Evolutionary conservation across 2,329 filamentous ascomycete genomes (phyloP).

Genomic region (Paecilomyces sp.): DNA sequence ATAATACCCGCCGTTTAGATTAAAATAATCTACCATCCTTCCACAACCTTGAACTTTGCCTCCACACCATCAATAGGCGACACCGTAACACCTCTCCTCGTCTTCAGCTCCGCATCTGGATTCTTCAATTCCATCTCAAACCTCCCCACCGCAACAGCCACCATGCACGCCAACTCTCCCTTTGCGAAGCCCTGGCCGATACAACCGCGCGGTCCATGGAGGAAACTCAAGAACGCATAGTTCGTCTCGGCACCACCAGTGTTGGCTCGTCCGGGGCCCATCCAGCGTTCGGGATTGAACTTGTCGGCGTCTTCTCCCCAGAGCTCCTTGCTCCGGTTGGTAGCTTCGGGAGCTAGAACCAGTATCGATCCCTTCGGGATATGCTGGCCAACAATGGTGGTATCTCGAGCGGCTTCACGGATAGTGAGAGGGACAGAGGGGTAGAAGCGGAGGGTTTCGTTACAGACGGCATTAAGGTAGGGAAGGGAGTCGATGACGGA

Average conservation of each 20-base stretch:
- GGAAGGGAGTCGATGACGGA: conserved; percentile 60
- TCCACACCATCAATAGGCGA: conserved; percentile 66
- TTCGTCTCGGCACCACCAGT: conserved; percentile 69
- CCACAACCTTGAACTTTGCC: conserved; percentile 59
- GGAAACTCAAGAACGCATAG: conserved; percentile 72
- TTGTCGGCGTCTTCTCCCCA: conserved; percentile 70
- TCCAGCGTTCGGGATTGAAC: conserved; percentile 77
- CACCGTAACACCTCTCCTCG: conserved; percentile 65
- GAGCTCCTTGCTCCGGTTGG: conserved; percentile 60
- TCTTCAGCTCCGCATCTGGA: conserved; percentile 51
- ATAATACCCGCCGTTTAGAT: background rate
- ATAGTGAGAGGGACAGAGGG: conserved; percentile 65
- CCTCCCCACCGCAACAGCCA: conserved; percentile 68
- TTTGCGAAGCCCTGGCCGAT: conserved; percentile 77
- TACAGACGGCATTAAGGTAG: conserved; percentile 73
- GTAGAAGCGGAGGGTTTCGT: conserved; percentile 67
- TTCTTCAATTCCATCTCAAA: conserved; percentile 64
- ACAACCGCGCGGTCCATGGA: conserved; percentile 79
- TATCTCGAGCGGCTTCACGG: conserved; percentile 60
- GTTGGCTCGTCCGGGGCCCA: conserved; percentile 45
- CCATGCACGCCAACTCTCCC: conserved; percentile 74
- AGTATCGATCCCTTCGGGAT: conserved; percentile 67
- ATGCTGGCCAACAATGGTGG: conserved; percentile 54
- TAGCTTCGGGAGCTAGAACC: conserved; percentile 57
- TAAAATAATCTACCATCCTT: conserved; percentile 16